Base-by-base conservation (phyloP, 495 filamentous ascomycete species). In the Penicillium canariense region DNA sequence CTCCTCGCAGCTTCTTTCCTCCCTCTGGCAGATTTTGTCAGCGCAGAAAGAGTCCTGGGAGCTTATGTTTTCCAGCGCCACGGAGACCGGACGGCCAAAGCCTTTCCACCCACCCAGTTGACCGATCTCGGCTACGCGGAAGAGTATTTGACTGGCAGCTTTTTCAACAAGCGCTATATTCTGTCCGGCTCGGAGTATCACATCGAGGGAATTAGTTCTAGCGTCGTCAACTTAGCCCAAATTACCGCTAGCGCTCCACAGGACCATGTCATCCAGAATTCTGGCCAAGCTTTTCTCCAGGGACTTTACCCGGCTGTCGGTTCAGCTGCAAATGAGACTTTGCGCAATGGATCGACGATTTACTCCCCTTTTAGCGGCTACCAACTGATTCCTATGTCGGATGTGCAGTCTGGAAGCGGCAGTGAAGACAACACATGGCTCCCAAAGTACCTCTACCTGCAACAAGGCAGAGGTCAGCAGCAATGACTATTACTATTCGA, bases 161-260 rank as follows among this genome's bases (percentile, higher is more conserved):
- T 80, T 67, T 87, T 81, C 62, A 77, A 82, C 49, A 60, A 74
- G 26, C 74, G 81, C 4, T 87, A 86, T 61, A 70, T 85, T 54
- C 64, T 71, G 4, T 61, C 67, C n/a, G 66, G 61, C 26, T 68
- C 77, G 1, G 32, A 72, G 6, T 71, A 65, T 40, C 67, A 73
- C 39, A 83, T 87, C 61, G 56, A 65, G 17, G 81, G 80, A 22
- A 74, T 87, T 44, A 75, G 72, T 48, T 48, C 71, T 17, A 68
- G 80, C 53, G 54, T 75, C n/a, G 81, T 84, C 58, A 77, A 78
- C 56, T 71, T 75, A 23, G 66, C 68, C 5, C 82, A 86, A 50
- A 67, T 87, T 52, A 68, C 68, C 2, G 77, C 78, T 11, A 76
- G 71, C 12, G 70, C 79, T 0, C 82, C 84, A 6, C 58, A 75